A percentile compares a stretch with the other conserved stretches of the same genome.
phyloP scores from a whole-genome alignment of 2,329 filamentous ascomycete species.

The Hirsutella thompsonii region DNA sequence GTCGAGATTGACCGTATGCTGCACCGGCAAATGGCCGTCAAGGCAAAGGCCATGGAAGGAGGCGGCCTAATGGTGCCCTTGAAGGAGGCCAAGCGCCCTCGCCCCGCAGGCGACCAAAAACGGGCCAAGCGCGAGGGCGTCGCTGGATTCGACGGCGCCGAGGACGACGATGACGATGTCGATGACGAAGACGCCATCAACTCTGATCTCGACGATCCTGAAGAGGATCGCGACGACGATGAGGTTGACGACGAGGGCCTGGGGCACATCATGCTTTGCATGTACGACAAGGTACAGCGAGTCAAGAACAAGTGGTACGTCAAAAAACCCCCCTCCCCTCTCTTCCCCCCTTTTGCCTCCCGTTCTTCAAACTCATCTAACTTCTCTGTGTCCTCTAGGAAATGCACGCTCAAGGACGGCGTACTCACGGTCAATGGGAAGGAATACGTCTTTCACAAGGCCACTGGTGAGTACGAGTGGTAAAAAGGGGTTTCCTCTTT shows the following conservation, averaged over 20 bases:
- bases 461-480: constrained; percentile 96
- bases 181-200: constrained; percentile 95
- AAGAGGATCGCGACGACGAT: constrained; percentile 72
- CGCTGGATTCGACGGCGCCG: constrained; percentile 49
- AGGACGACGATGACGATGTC: constrained; percentile 44
- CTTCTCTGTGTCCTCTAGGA: too few relatives aligned
- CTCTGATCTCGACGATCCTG: constrained; percentile 90
- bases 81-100: constrained; percentile 34
- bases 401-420: constrained; percentile 96
- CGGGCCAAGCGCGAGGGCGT: constrained; percentile 16
- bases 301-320: constrained; percentile 95
- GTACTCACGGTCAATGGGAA: constrained; percentile 86
- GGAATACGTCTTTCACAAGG: constrained; percentile 97
- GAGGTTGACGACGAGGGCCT: constrained; percentile 78
- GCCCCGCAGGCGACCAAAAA: constrained; percentile 6
- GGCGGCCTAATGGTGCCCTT: constrained; percentile 66
- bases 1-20: constrained; percentile 57
- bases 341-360: too few relatives aligned
- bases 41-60: constrained; percentile 57
- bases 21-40: constrained; percentile 52
- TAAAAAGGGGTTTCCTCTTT: constrained; percentile 26
- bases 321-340: background rate
- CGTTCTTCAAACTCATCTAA: too few relatives aligned
- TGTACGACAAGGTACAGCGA: constrained; percentile 97
- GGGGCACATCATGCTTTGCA: constrained; percentile 92